Conservation (phyloP, 345 rosid genomes). For the Sonneratia caseolaris region DNA sequence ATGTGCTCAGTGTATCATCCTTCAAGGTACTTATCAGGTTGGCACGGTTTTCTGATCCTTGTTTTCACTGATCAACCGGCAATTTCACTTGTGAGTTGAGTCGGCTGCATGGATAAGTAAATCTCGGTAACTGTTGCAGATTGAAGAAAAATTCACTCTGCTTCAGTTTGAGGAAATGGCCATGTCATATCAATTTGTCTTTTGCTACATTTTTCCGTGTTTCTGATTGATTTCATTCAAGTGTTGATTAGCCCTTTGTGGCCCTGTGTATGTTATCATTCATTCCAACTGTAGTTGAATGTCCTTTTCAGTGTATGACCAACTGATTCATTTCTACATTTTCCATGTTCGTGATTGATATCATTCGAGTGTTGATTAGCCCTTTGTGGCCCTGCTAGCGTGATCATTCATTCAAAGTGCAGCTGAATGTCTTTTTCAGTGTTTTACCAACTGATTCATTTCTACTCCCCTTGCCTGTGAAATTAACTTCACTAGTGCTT, state of each 20-base stretch:
- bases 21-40: slow-evolving; percentile 97
- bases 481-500: neutral
- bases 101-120: too few species aligned
- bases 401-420: neutral
- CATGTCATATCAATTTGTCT: neutral
- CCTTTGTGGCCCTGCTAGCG: neutral
- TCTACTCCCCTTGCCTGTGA: neutral
- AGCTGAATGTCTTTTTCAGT: neutral
- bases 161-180: neutral
- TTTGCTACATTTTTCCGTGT: neutral
- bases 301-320: neutral
- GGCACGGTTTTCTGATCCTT: slow-evolving; percentile 37
- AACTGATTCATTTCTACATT: neutral
- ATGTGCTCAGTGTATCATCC: slow-evolving; percentile 47
- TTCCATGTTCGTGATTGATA: neutral
- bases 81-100: neutral
- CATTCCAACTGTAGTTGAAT: neutral
- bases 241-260: neutral
- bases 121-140: neutral
- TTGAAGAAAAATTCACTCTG: neutral
- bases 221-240: neutral
- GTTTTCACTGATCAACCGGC: neutral
- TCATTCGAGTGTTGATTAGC: neutral
- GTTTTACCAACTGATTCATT: too few species aligned
- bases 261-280: neutral